A percentile compares a stretch with the other conserved stretches of the same genome.
Evolutionary conservation across 176 grass and related monocot genomes (phyloP).

Genomic region (Puya raimondii): DNA sequence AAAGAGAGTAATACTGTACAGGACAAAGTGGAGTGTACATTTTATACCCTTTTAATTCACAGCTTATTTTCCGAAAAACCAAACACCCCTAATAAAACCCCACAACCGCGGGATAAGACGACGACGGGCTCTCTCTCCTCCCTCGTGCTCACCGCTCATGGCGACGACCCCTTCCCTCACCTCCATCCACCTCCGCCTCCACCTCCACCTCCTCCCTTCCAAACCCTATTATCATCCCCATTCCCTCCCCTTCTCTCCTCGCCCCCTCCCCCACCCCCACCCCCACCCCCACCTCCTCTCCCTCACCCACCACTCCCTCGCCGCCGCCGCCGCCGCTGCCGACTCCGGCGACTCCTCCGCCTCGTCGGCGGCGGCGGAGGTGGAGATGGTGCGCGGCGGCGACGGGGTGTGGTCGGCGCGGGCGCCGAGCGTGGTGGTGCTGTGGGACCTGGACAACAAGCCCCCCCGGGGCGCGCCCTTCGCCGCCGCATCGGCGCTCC

Average conservation of each 20-base stretch:
- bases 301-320: conserved; percentile 3
- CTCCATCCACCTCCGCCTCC: conserved; percentile 1
- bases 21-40: no score
- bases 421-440: conserved; percentile 48
- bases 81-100: no score
- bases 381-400: conserved; percentile 51
- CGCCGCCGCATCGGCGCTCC: conserved; percentile 49
- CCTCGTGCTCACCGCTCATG: no score
- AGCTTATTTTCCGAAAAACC: no score
- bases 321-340: conserved; percentile 13
- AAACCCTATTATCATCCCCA: conserved; percentile 10
- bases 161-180: background rate
- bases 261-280: background rate
- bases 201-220: conserved; percentile 21
- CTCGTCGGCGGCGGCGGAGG: conserved; percentile 14
- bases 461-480: conserved; percentile 69
- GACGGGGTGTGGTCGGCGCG: conserved; percentile 35
- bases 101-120: no score
- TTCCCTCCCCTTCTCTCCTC: conserved; percentile 26
- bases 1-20: no score
- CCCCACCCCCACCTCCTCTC: background rate
- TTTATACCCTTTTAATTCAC: no score
- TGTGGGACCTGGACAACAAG: conserved; percentile 98
- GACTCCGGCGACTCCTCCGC: background rate
- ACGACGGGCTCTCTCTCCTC: no score